Percentiles rank a stretch among this genome's conserved stretches.
Evolutionary conservation across 2,329 filamentous ascomycete species (phyloP).

Genomic region (Simplicillium sp.): DNA sequence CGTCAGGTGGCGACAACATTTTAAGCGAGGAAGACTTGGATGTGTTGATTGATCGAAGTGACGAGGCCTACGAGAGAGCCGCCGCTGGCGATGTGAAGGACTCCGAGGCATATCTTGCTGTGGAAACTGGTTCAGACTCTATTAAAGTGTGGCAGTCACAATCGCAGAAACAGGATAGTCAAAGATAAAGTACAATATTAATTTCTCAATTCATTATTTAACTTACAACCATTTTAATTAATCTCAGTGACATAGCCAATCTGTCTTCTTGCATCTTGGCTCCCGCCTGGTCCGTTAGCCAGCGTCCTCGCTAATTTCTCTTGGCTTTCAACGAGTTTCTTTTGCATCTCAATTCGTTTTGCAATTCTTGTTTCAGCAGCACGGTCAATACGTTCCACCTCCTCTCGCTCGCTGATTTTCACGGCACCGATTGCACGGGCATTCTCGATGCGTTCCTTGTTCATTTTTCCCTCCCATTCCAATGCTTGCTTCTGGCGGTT

Average conservation of each 20-base stretch:
- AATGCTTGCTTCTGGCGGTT: constrained; percentile 32
- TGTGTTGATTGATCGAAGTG: constrained; percentile 66
- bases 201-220: not conserved
- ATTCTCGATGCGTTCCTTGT: constrained; percentile 35
- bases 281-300: constrained; percentile 24
- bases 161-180: not conserved
- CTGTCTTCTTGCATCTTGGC: constrained; percentile 28
- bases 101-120: constrained; percentile 62
- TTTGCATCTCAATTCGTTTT: constrained; percentile 38
- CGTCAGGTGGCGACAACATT: constrained; percentile 52
- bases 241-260: constrained; percentile 49
- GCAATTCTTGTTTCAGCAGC: constrained; percentile 34
- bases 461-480: constrained; percentile 37
- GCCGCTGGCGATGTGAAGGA: constrained; percentile 65
- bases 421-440: constrained; percentile 40
- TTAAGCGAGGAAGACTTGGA: constrained; percentile 68
- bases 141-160: constrained; percentile 27
- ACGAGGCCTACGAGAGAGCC: constrained; percentile 57
- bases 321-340: constrained; percentile 39
- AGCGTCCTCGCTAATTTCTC: constrained; percentile 30
- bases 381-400: constrained; percentile 37
- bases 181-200: not conserved
- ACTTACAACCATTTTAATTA: constrained; percentile 19
- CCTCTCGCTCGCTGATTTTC: constrained; percentile 39
- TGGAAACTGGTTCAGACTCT: constrained; percentile 60